phyloP scores from a whole-genome alignment of 2,329 filamentous ascomycete genomes.

The Zopfia rhizophila region DNA sequence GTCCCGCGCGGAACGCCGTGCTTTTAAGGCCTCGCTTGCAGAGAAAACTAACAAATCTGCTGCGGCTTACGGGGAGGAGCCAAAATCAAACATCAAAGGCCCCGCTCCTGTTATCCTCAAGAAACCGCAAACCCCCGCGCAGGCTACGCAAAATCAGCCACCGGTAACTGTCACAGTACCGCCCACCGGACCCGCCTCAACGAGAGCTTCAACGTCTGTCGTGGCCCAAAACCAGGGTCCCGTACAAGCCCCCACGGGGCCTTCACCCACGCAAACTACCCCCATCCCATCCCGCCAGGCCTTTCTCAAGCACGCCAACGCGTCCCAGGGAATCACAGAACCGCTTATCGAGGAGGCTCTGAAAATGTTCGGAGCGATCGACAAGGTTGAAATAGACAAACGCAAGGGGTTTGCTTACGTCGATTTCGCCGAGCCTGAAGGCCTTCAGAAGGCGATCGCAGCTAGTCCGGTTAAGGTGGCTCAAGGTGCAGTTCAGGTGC shows the following conservation, averaged over 20 bases:
- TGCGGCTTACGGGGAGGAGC: slow-evolving; percentile 22
- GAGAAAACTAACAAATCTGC: slow-evolving; percentile 46
- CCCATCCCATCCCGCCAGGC: no score
- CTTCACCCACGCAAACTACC: no score
- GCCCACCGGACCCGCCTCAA: slow-evolving; percentile 41
- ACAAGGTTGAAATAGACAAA: slow-evolving; percentile 89
- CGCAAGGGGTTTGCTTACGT: slow-evolving; percentile 95
- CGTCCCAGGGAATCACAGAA: slow-evolving; percentile 92
- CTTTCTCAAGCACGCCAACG: slow-evolving; percentile 70
- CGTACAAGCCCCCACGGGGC: slow-evolving; percentile 45
- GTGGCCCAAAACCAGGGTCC: slow-evolving; percentile 25
- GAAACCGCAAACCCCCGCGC: slow-evolving; percentile 43
- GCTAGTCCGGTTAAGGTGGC: slow-evolving; percentile 85
- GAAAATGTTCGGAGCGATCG: slow-evolving; percentile 76
- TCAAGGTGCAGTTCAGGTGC: slow-evolving; percentile 85
- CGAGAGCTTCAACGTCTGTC: slow-evolving; percentile 31
- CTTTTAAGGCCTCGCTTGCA: slow-evolving; percentile 47
- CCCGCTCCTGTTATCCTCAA: slow-evolving; percentile 52
- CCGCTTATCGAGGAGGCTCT: slow-evolving; percentile 79
- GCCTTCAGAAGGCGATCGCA: slow-evolving; percentile 79
- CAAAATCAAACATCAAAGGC: slow-evolving; percentile 42
- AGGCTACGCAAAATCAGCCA: slow-evolving; percentile 35
- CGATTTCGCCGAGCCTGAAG: slow-evolving; percentile 80
- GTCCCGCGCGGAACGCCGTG: slow-evolving; percentile 50
- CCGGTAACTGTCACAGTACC: slow-evolving; percentile 40